A percentile compares a stretch with the other conserved stretches of the same genome.
These are phyloP conservation scores for Tulasnella sp. DNA, from an alignment of 768 basidiomycete species.

Conservation along the genomic window DNA sequence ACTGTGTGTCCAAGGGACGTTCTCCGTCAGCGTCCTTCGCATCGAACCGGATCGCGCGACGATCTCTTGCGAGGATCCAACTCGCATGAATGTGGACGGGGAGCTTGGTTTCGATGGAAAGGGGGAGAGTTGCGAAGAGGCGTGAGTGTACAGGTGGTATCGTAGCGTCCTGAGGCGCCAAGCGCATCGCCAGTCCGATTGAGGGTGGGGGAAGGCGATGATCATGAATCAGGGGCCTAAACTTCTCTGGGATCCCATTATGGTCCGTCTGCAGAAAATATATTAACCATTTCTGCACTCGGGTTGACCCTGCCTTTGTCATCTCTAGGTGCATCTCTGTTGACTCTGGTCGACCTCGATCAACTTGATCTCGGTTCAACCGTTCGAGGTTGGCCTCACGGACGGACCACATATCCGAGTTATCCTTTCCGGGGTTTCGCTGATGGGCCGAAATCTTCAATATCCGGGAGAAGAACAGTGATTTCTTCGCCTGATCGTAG, in stretches of 20 bases:
- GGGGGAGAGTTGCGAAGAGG: conserved; percentile 2
- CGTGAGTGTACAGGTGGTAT: too few species aligned
- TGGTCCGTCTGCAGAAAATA: not conserved
- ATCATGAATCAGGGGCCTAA: not conserved
- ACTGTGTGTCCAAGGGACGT: not conserved
- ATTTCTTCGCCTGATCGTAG: conserved; percentile 27
- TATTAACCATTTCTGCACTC: not conserved
- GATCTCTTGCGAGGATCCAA: conserved; percentile 1
- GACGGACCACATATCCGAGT: not conserved
- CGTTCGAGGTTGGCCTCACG: not conserved
- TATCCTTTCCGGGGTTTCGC: conserved; percentile 18
- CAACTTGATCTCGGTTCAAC: not conserved
- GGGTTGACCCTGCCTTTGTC: not conserved
- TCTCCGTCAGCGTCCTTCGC: not conserved
- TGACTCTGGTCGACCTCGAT: not conserved
- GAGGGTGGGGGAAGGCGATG: not conserved
- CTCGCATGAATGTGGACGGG: not conserved
- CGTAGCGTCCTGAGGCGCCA: too few species aligned
- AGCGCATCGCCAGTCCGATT: not conserved
- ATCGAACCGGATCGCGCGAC: not conserved
- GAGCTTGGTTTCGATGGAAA: not conserved
- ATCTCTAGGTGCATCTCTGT: not conserved
- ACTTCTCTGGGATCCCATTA: not conserved
- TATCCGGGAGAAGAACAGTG: conserved; percentile 33
- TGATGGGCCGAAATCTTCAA: conserved; percentile 26